Percentiles rank a stretch among this genome's conserved stretches.
Evolutionary conservation across 352 stramenopile genomes (phyloP).

Genomic region (Pythium periplocum): DNA sequence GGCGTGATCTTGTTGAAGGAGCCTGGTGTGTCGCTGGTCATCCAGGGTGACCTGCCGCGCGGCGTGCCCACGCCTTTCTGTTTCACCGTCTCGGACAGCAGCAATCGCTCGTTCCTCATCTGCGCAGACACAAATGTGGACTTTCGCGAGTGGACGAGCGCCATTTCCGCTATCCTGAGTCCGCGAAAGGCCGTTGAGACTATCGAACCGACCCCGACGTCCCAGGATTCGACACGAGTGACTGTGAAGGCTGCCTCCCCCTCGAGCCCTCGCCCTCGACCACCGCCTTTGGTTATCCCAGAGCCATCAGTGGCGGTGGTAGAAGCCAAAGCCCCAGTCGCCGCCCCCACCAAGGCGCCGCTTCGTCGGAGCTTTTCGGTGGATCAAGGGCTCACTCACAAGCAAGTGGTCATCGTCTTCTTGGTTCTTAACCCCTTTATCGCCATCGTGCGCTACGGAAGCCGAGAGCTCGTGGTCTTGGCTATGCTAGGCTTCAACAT

Average conservation of each 20-base stretch:
- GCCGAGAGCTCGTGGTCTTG: slow-evolving; percentile 4
- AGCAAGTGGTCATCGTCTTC: slow-evolving; percentile 1
- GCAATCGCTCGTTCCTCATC: slow-evolving; percentile 37
- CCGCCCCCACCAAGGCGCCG: not conserved
- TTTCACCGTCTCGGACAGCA: slow-evolving; percentile 51
- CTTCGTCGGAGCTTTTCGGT: not conserved
- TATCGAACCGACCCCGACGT: not conserved
- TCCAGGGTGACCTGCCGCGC: slow-evolving; percentile 60
- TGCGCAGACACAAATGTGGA: slow-evolving; percentile 68
- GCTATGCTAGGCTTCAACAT: slow-evolving; percentile 7
- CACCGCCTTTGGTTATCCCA: not conserved
- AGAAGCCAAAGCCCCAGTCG: not conserved
- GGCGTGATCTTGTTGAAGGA: slow-evolving; percentile 44
- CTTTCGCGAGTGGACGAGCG: slow-evolving; percentile 71
- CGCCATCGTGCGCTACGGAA: slow-evolving; percentile 11
- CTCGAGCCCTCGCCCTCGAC: too few species aligned
- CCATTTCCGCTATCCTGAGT: slow-evolving; percentile 63
- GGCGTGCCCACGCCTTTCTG: slow-evolving; percentile 78
- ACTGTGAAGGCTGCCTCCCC: not conserved
- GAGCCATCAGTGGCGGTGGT: not conserved
- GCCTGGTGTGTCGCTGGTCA: slow-evolving; percentile 47
- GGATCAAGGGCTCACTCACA: slow-evolving; percentile 1
- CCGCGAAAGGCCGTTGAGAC: slow-evolving; percentile 13
- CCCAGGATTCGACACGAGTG: not conserved
- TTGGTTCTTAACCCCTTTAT: slow-evolving; percentile 9